A percentile compares a stretch with the other conserved stretches of the same genome.
phyloP scores from a whole-genome alignment of 2,329 filamentous ascomycete genomes.

The Epicoccum nigrum region DNA sequence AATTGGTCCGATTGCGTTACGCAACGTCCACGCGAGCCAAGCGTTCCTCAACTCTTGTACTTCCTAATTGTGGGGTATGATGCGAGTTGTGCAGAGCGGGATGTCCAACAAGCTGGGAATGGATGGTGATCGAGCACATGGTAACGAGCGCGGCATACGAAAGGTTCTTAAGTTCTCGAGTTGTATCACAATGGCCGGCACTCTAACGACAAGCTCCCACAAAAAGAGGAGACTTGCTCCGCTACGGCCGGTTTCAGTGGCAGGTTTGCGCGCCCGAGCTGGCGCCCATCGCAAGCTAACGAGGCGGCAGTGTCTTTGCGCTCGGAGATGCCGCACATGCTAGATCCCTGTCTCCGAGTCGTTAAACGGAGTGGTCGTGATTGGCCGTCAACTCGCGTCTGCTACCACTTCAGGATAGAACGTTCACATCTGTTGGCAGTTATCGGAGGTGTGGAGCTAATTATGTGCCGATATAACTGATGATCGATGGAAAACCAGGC shows the following conservation, averaged over 20 bases:
- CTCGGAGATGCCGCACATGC: conserved; percentile 18
- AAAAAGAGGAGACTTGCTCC: conserved; percentile 9
- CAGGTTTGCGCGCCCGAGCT: conserved; percentile 2
- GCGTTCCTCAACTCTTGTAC: background rate
- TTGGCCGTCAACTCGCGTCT: conserved; percentile 2
- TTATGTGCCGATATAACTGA: background rate
- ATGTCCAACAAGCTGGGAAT: no score
- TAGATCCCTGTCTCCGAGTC: background rate
- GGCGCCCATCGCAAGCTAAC: conserved; percentile 9
- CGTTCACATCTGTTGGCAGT: conserved; percentile 2
- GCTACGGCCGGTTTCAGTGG: conserved; percentile 6
- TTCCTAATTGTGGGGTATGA: conserved; percentile 10
- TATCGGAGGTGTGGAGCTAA: background rate
- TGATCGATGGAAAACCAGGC: background rate
- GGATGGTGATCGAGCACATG: no score
- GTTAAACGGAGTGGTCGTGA: background rate
- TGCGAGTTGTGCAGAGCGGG: background rate
- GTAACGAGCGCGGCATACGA: background rate
- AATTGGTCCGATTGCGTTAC: background rate
- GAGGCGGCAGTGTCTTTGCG: background rate
- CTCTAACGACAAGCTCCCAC: no score
- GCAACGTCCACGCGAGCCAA: background rate
- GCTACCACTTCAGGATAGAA: background rate
- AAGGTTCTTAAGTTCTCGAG: background rate
- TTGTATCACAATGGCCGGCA: background rate